Evolutionary conservation across 1,284 basidiomycete genomes (phyloP).

Genomic region (Fistulina hepatica): DNA sequence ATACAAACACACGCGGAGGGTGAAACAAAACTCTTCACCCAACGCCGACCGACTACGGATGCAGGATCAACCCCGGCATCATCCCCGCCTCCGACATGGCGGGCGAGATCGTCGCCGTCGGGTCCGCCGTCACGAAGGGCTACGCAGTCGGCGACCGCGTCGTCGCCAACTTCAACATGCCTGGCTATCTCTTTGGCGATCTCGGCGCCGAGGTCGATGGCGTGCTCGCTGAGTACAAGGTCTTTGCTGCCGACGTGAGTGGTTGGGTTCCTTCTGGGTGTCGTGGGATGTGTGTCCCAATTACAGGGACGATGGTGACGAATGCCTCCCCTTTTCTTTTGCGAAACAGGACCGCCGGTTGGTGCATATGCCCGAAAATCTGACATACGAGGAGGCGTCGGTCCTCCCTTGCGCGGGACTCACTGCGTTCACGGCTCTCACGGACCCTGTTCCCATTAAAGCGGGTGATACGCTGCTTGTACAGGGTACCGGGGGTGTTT

Average conservation of each 20-base stretch:
- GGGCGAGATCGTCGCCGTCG: slow-evolving; percentile 39
- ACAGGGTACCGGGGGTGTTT: slow-evolving; percentile 50
- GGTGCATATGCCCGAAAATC: slow-evolving; percentile 33
- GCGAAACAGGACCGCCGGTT: too few relatives aligned
- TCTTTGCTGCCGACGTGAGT: slow-evolving; percentile 33
- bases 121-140: slow-evolving; percentile 26
- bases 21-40: too few relatives aligned
- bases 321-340: slow-evolving; percentile 22
- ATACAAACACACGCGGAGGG: too few relatives aligned
- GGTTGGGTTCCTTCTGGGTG: slow-evolving; percentile 3
- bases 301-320: background rate
- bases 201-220: slow-evolving; percentile 41
- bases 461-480: slow-evolving; percentile 41
- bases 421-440: slow-evolving; percentile 39
- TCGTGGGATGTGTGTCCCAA: background rate
- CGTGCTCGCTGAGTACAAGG: slow-evolving; percentile 43
- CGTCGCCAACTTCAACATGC: slow-evolving; percentile 27
- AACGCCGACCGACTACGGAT: too few relatives aligned
- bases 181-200: slow-evolving; percentile 21
- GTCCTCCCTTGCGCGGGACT: slow-evolving; percentile 38
- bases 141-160: slow-evolving; percentile 41
- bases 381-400: slow-evolving; percentile 41
- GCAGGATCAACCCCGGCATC: too few relatives aligned
- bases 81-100: slow-evolving; percentile 44
- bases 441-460: slow-evolving; percentile 32